Conservation (phyloP, 2,329 filamentous ascomycete genomes). For the Aureobasidium sp. region DNA sequence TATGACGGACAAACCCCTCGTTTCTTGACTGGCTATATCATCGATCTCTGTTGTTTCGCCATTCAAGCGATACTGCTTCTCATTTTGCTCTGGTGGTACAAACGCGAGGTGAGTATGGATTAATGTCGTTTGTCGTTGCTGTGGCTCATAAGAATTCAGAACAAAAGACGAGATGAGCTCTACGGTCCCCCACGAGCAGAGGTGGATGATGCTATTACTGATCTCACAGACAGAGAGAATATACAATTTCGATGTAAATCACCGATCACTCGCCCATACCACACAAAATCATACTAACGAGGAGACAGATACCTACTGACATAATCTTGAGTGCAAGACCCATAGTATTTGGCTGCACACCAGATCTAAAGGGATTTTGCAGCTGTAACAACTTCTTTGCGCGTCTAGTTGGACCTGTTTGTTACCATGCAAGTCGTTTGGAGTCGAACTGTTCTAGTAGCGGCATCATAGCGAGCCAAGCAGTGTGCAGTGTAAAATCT, state of each 20-base stretch:
- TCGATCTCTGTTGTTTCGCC: background rate
- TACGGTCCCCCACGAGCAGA: background rate
- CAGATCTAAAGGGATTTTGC: too few relatives aligned
- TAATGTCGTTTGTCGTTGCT: background rate
- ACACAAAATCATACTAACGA: too few relatives aligned
- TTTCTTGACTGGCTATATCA: background rate
- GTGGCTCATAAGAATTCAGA: background rate
- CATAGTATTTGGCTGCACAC: too few relatives aligned
- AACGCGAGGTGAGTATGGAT: background rate
- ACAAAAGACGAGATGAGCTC: background rate
- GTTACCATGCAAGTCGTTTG: too few relatives aligned
- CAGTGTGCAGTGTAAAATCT: too few relatives aligned
- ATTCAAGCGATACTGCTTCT: background rate
- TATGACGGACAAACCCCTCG: background rate
- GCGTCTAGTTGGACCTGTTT: too few relatives aligned
- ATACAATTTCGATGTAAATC: background rate
- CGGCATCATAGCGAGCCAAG: too few relatives aligned
- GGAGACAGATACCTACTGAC: too few relatives aligned
- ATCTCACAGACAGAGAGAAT: background rate
- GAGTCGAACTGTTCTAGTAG: too few relatives aligned
- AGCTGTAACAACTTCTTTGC: too few relatives aligned
- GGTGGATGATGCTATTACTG: background rate
- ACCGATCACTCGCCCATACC: too few relatives aligned
- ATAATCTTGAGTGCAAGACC: too few relatives aligned
- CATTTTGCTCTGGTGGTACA: background rate